Evolutionary conservation across 495 filamentous ascomycete genomes (phyloP).

Genomic region (Diplogelasinospora grovesii): DNA sequence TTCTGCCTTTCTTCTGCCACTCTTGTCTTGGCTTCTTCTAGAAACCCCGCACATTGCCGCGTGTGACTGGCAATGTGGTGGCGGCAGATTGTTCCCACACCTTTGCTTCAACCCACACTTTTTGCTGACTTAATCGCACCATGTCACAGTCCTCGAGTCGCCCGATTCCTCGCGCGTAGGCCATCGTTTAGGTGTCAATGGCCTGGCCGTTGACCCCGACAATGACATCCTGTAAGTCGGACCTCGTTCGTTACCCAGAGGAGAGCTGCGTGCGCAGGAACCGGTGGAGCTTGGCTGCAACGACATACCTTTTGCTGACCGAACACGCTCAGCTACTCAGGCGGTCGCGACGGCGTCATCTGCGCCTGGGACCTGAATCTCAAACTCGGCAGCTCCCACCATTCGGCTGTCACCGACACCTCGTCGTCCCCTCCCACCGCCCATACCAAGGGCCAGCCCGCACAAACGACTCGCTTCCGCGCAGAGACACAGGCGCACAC

Average conservation of each 20-base stretch:
- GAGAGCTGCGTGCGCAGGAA: neutral
- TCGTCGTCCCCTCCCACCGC: conserved; percentile 14
- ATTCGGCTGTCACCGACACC: conserved; percentile 28
- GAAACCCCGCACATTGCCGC: conserved; percentile 19
- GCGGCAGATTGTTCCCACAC: no score
- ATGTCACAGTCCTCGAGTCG: conserved; percentile 74
- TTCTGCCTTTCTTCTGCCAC: neutral
- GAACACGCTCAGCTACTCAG: conserved; percentile 65
- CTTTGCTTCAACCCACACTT: neutral
- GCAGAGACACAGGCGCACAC: conserved; percentile 95
- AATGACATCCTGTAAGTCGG: conserved; percentile 77
- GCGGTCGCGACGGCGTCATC: conserved; percentile 89
- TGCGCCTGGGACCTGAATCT: conserved; percentile 86
- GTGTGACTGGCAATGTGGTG: no score
- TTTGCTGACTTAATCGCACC: neutral
- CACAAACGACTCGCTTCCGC: conserved; percentile 61
- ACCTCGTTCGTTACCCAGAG: conserved; percentile 6
- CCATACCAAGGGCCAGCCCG: conserved; percentile 24
- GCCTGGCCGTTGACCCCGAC: conserved; percentile 76
- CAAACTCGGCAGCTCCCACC: conserved; percentile 17
- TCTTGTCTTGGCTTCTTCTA: conserved; percentile 4
- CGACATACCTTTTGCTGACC: conserved; percentile 1
- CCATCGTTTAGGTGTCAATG: conserved; percentile 90
- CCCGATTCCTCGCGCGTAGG: conserved; percentile 79
- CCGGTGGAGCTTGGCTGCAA: neutral